Conservation (phyloP, 2,329 filamentous ascomycete genomes). For the Penicillium sp. region DNA sequence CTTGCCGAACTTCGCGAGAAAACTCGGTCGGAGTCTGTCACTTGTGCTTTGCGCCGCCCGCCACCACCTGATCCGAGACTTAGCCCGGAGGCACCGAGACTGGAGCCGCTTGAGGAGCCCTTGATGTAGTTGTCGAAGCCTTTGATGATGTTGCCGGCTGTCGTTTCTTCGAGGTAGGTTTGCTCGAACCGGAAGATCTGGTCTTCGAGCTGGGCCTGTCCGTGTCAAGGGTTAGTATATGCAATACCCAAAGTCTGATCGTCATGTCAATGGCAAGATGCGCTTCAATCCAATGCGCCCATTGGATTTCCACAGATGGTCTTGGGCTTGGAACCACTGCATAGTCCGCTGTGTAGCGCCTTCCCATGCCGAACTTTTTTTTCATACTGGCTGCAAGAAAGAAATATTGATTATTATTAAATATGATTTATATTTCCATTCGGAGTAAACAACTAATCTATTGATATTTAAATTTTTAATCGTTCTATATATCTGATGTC, state of each 20-base stretch:
- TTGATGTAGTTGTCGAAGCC: constrained; percentile 99
- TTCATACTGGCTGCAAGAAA: too few species aligned
- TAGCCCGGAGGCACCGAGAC: constrained; percentile 33
- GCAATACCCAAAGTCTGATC: constrained; percentile 12
- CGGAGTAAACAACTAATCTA: too few species aligned
- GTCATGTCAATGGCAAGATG: not conserved
- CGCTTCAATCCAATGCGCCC: not conserved
- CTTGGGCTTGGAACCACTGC: not conserved
- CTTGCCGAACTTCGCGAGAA: constrained; percentile 53
- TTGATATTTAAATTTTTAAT: too few species aligned
- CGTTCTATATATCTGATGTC: too few species aligned
- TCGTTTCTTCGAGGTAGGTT: constrained; percentile 86
- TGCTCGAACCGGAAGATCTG: constrained; percentile 81
- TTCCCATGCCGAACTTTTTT: too few species aligned
- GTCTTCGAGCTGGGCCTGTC: constrained; percentile 69
- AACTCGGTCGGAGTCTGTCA: constrained; percentile 50
- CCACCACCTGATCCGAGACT: constrained; percentile 31
- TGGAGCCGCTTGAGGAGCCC: constrained; percentile 62
- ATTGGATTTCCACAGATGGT: not conserved
- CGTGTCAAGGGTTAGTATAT: not conserved
- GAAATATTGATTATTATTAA: too few species aligned
- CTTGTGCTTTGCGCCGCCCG: constrained; percentile 46
- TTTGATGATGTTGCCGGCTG: constrained; percentile 89
- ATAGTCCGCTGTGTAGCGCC: too few species aligned
- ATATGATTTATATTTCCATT: too few species aligned